A percentile compares a stretch with the other conserved stretches of the same genome.
Evolutionary conservation across 441 rosid genomes (phyloP).

Genomic region (Adansonia madagascariensis): DNA sequence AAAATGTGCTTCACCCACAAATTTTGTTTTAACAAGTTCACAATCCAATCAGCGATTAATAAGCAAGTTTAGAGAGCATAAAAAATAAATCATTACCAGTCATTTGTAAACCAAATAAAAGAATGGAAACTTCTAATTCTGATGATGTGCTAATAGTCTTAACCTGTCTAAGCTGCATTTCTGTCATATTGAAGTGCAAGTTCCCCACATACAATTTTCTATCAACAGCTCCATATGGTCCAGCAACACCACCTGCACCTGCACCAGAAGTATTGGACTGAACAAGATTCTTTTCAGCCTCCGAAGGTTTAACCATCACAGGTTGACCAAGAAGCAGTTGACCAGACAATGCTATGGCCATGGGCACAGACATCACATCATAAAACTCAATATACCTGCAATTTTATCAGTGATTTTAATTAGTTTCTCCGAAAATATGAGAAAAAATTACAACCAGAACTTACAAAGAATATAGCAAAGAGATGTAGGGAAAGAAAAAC

Average conservation of each 20-base stretch:
- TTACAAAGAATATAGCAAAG: slow-evolving; percentile 65
- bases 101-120: slow-evolving; percentile 23
- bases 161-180: slow-evolving; percentile 87
- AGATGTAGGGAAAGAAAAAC: slow-evolving; percentile 64
- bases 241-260: slow-evolving; percentile 53
- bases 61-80: neutral
- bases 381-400: slow-evolving; percentile 93
- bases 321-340: slow-evolving; percentile 75
- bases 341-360: slow-evolving; percentile 91
- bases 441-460: slow-evolving; percentile 35
- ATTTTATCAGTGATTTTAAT: slow-evolving; percentile 27
- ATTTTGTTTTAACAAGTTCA: neutral
- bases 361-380: slow-evolving; percentile 89
- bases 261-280: slow-evolving; percentile 44
- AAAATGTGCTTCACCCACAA: neutral
- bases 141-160: neutral
- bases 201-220: slow-evolving; percentile 91
- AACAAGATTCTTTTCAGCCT: too few relatives aligned
- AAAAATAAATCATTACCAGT: neutral
- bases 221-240: slow-evolving; percentile 81
- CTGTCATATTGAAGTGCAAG: slow-evolving; percentile 89
- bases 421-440: slow-evolving; percentile 42
- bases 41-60: neutral
- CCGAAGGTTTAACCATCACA: too few relatives aligned
- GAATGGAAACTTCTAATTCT: neutral